Base-by-base conservation (phyloP, 495 filamentous ascomycete species). In the Hyaloscypha variabilis region DNA sequence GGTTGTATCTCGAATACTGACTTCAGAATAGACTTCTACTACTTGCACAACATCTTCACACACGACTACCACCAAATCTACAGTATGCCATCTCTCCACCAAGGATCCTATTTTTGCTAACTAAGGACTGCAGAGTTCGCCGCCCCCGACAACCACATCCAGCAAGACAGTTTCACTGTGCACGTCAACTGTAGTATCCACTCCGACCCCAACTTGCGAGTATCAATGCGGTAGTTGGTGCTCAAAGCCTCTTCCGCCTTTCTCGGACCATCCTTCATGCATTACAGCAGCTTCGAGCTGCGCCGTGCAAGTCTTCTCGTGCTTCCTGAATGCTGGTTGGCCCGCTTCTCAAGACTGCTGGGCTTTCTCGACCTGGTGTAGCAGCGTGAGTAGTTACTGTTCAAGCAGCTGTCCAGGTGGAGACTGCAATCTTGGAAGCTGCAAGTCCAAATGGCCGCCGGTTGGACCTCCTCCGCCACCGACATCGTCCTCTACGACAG, bases 171-270 rank as follows among this genome's bases (percentile, higher is more conserved):
- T 65, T 58, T 66, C 79, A 49, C 64, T 76, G 28, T 79, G 77
- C 67, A 75, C 73, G 10, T 49, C 56, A 21, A 65, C 62, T 21
- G 69, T 72, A 30, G 80, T 79, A 36, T 71, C 71, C 26, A 75
- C 76, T 30, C 71, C 76, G 36, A 75, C 77, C 1, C 66, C 79
- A 30, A 74, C 72, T 30, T 83, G 81, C 71, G 81, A 83, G 57
- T 82, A 80, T 69, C 72, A 75, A 60, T 77, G 78, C 67, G 81
- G 81, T 54, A 77, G 75, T 39, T 83, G 81, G 81, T 83, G 81
- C 72, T 77, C 78, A 19, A 67, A 71, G 14, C 77, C 78, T 5
- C 60, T 83, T 23, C 79, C 81, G 36, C 66, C 74, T 69, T 83
- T 76, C 75, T 59, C 68, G 17, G 77, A 79, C 66, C 30, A 69